Evolutionary conservation across 2,329 filamentous ascomycete genomes (phyloP).

Genomic region (Talaromyces funiculosus): DNA sequence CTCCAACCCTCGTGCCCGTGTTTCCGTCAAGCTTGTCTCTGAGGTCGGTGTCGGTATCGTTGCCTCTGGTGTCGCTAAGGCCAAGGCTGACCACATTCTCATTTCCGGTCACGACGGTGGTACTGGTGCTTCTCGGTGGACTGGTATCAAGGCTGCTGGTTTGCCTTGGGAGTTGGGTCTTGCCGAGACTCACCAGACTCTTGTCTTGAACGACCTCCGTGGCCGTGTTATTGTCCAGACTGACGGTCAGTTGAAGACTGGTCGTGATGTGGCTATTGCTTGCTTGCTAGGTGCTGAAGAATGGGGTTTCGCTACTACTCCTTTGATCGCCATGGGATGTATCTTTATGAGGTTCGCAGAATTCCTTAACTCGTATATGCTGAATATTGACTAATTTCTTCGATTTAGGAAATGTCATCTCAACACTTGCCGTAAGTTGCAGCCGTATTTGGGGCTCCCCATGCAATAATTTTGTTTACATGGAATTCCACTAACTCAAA

Average conservation of each 20-base stretch:
- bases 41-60: slow-evolving; percentile 97
- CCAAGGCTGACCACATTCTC: slow-evolving; percentile 92
- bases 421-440: slow-evolving; percentile 14
- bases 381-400: not conserved
- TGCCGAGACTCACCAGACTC: slow-evolving; percentile 92
- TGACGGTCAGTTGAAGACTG: slow-evolving; percentile 88
- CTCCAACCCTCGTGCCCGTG: slow-evolving; percentile 82
- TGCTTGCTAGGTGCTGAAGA: slow-evolving; percentile 96
- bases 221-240: slow-evolving; percentile 95
- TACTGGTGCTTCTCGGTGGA: slow-evolving; percentile 95
- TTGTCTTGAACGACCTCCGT: slow-evolving; percentile 91
- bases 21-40: slow-evolving; percentile 96
- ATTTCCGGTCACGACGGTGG: slow-evolving; percentile 97
- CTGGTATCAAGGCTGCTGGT: slow-evolving; percentile 97
- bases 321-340: slow-evolving; percentile 93
- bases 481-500: slow-evolving; percentile 9
- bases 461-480: no score
- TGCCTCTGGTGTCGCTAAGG: slow-evolving; percentile 93
- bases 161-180: slow-evolving; percentile 95
- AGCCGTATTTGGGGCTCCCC: not conserved
- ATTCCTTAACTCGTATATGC: not conserved
- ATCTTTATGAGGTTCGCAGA: slow-evolving; percentile 68
- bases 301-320: slow-evolving; percentile 93
- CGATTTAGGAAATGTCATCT: slow-evolving; percentile 50
- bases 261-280: slow-evolving; percentile 88